These are phyloP conservation scores for Conidiobolus incongruus DNA, from an alignment of 371 early-diverging fungal species.

Conservation along the genomic window DNA sequence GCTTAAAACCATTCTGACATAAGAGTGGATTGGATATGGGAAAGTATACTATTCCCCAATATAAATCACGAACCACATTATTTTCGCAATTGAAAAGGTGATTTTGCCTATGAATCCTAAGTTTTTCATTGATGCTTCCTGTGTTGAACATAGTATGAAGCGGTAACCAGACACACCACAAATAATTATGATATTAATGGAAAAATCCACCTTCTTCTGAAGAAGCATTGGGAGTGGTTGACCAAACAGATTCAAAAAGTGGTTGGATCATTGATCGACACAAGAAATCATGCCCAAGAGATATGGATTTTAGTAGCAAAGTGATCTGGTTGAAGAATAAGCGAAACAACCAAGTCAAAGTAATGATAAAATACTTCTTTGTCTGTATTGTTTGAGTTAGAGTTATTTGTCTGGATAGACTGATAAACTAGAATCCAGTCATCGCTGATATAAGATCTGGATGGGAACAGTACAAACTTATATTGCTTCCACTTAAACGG, in stretches of 20 bases:
- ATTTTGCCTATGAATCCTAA: constrained; percentile 11
- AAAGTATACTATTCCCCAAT: constrained; percentile 18
- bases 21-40: constrained; percentile 14
- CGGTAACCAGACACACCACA: constrained; percentile 15
- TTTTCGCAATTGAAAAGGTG: constrained; percentile 9
- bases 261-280: constrained; percentile 12
- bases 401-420: background rate
- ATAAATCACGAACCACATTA: constrained; percentile 15
- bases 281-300: constrained; percentile 12
- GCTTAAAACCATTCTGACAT: constrained; percentile 13
- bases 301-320: constrained; percentile 14
- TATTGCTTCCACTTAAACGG: constrained; percentile 16
- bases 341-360: constrained; percentile 8
- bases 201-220: constrained; percentile 8
- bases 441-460: constrained; percentile 6
- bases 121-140: constrained; percentile 18
- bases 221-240: background rate
- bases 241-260: background rate
- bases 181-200: constrained; percentile 13
- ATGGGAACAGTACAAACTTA: constrained; percentile 11
- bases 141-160: constrained; percentile 18
- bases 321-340: constrained; percentile 8
- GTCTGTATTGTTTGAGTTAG: background rate
- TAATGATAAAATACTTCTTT: background rate
- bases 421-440: constrained; percentile 1